Percentiles rank a stretch among this genome's conserved stretches.
Evolutionary conservation across 495 filamentous ascomycete species (phyloP).

Genomic region (Melanomma pulvis-pyrius): DNA sequence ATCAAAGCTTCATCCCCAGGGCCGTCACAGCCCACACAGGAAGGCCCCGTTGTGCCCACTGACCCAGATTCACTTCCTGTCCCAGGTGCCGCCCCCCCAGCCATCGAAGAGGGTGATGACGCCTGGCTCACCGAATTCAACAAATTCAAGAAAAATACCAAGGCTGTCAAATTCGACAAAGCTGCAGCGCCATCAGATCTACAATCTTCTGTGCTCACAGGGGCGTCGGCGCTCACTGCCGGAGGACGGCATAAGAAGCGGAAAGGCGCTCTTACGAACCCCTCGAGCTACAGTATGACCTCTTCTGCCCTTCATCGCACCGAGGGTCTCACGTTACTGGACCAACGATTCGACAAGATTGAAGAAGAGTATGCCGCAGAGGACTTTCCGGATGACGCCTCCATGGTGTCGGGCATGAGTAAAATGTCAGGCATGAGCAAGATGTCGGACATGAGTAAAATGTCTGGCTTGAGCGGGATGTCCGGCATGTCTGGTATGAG

Average conservation of each 20-base stretch:
- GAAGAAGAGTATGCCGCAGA: conserved; percentile 68
- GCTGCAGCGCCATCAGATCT: conserved; percentile 59
- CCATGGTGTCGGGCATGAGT: conserved; percentile 61
- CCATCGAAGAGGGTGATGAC: conserved; percentile 56
- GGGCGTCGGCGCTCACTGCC: conserved; percentile 63
- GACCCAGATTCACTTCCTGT: conserved; percentile 38
- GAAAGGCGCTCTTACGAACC: conserved; percentile 86
- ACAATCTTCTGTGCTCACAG: conserved; percentile 78
- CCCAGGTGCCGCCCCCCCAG: conserved; percentile 53
- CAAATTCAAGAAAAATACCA: conserved; percentile 81
- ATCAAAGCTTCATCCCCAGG: conserved; percentile 61
- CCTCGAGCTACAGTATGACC: conserved; percentile 94
- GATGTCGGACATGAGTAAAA: conserved; percentile 45
- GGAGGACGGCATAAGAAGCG: conserved; percentile 80
- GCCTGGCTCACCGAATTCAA: conserved; percentile 89
- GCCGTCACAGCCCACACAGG: conserved; percentile 35
- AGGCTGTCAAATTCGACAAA: conserved; percentile 50
- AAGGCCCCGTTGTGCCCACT: conserved; percentile 17
- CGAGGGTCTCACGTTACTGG: conserved; percentile 82
- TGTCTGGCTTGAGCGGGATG: conserved; percentile 50
- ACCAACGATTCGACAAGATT: conserved; percentile 88
- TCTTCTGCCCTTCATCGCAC: conserved; percentile 86
- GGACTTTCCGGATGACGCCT: conserved; percentile 50
- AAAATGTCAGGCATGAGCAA: conserved; percentile 54
- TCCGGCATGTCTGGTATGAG: conserved; percentile 46